A percentile compares a stretch with the other conserved stretches of the same genome.
These are phyloP conservation scores for Neonectria magnoliae DNA, from an alignment of 2,329 filamentous ascomycete species.

Conservation along the genomic window DNA sequence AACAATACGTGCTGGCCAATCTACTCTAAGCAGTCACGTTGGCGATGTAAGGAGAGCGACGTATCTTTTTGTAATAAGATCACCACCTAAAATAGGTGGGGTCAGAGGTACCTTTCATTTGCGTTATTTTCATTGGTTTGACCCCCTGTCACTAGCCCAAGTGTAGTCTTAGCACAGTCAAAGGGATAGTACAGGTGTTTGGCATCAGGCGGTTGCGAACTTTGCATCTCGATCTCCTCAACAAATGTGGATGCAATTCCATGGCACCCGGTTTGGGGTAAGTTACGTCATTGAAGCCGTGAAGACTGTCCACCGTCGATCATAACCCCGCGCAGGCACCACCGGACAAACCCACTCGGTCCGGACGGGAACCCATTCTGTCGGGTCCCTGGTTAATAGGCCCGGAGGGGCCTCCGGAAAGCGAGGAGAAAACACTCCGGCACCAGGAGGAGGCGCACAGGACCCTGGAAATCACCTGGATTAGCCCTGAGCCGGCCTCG, in stretches of 20 bases:
- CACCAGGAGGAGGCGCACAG: background rate
- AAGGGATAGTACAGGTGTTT: background rate
- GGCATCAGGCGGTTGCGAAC: background rate
- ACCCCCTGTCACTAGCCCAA: no score
- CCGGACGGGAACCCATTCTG: conserved; percentile 23
- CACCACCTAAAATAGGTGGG: background rate
- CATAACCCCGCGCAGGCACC: conserved; percentile 21
- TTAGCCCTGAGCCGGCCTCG: background rate
- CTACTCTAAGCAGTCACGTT: no score
- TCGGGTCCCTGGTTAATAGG: conserved; percentile 2
- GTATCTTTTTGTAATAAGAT: no score
- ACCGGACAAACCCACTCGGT: conserved; percentile 11
- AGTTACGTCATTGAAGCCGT: conserved; percentile 42
- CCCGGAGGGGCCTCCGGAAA: background rate
- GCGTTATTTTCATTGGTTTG: no score
- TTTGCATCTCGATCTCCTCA: background rate
- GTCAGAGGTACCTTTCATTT: no score
- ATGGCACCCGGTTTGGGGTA: background rate
- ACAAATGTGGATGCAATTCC: background rate
- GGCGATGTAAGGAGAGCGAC: no score
- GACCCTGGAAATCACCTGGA: conserved; percentile 18
- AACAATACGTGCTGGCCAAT: no score
- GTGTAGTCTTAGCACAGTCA: no score
- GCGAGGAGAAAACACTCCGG: conserved; percentile 40
- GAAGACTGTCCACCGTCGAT: conserved; percentile 25